These are phyloP conservation scores for Nemania sp. DNA, from an alignment of 2,329 filamentous ascomycete species.

Conservation along the genomic window DNA sequence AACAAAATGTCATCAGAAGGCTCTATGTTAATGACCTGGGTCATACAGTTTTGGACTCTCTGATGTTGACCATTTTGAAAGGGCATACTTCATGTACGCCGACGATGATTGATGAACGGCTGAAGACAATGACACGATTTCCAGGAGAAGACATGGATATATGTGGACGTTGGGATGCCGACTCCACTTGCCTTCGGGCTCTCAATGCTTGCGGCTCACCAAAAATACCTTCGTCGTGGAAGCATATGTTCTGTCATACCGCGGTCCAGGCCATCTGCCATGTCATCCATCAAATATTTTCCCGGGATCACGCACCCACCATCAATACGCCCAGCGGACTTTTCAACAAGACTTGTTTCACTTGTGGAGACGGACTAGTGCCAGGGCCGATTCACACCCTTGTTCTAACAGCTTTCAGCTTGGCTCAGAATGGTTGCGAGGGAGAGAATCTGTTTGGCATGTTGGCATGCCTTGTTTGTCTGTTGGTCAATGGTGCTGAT, in stretches of 20 bases:
- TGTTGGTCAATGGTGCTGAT: slow-evolving; percentile 38
- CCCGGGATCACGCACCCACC: background rate
- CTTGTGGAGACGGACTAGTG: slow-evolving; percentile 42
- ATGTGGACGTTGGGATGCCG: slow-evolving; percentile 49
- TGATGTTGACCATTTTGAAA: slow-evolving; percentile 45
- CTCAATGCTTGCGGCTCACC: slow-evolving; percentile 37
- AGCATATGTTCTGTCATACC: slow-evolving; percentile 51
- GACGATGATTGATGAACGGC: slow-evolving; percentile 35
- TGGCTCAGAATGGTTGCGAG: slow-evolving; percentile 39
- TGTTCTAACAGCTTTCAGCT: slow-evolving; percentile 41
- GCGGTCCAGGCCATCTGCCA: slow-evolving; percentile 46
- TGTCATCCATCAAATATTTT: slow-evolving; percentile 30
- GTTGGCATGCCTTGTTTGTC: slow-evolving; percentile 43
- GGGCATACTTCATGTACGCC: slow-evolving; percentile 41
- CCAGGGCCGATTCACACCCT: slow-evolving; percentile 45
- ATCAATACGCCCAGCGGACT: slow-evolving; percentile 29
- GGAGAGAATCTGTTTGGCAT: slow-evolving; percentile 47
- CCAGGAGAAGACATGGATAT: slow-evolving; percentile 47
- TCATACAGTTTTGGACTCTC: slow-evolving; percentile 46
- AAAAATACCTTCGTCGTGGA: slow-evolving; percentile 44
- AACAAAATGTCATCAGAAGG: slow-evolving; percentile 12
- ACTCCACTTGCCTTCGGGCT: slow-evolving; percentile 22
- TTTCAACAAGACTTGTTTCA: slow-evolving; percentile 30
- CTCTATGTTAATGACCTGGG: slow-evolving; percentile 37
- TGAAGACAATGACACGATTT: slow-evolving; percentile 37